Evolutionary conservation across 305 asterid species (phyloP).

Genomic region (Salvia sclarea): DNA sequence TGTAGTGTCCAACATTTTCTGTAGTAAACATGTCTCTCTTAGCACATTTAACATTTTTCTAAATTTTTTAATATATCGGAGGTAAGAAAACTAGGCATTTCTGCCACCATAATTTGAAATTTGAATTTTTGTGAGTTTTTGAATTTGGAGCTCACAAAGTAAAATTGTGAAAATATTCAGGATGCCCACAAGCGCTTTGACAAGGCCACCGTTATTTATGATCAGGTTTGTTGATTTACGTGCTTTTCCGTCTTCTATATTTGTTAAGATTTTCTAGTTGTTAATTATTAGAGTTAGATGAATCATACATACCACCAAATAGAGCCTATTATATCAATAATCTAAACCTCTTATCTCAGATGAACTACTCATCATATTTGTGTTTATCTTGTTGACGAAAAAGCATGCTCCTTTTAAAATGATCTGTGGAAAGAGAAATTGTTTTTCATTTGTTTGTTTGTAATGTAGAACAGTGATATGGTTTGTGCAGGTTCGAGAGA

Average conservation of each 20-base stretch:
- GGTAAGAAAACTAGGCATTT: neutral
- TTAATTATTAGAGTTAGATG: too few species aligned
- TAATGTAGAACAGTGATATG: too few species aligned
- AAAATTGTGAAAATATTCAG: constrained; percentile 49
- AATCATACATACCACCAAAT: constrained; percentile 21
- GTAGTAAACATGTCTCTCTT: neutral
- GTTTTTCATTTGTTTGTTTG: too few species aligned
- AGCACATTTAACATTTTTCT: neutral
- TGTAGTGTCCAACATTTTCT: neutral
- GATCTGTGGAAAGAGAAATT: neutral
- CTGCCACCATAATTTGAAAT: neutral
- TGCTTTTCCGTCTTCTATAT: neutral
- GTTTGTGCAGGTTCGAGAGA: constrained; percentile 93
- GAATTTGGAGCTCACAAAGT: constrained; percentile 31
- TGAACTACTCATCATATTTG: constrained; percentile 10
- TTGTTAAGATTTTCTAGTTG: constrained; percentile 1
- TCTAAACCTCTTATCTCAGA: constrained; percentile 17
- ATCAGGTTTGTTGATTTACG: constrained; percentile 83
- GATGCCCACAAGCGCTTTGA: constrained; percentile 98
- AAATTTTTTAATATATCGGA: neutral
- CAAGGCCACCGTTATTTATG: constrained; percentile 80
- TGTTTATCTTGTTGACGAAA: too few species aligned
- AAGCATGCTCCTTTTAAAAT: constrained; percentile 7
- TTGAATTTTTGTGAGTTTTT: constrained; percentile 1
- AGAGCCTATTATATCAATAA: neutral